These are phyloP conservation scores for Trichosporon sp. DNA, from an alignment of 1,284 basidiomycete species.

Conservation along the genomic window DNA sequence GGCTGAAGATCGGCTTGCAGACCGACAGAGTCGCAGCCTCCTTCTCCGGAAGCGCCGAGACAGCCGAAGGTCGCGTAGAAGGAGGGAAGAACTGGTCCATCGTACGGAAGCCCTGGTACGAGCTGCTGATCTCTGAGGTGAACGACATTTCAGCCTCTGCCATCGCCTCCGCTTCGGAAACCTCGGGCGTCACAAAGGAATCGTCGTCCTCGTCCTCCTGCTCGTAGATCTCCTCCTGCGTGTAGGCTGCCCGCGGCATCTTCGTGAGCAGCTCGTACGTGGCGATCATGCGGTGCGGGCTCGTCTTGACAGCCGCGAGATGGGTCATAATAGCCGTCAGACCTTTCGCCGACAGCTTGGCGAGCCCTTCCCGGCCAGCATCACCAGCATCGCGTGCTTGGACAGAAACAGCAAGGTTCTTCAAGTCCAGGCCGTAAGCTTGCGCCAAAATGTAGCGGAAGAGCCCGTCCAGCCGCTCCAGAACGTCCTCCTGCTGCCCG, in stretches of 20 bases:
- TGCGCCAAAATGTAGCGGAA: conserved; percentile 11
- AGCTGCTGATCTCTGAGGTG: conserved; percentile 6
- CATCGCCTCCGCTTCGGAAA: neutral
- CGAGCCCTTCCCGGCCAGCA: neutral
- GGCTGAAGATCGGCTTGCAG: neutral
- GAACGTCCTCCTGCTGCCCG: neutral
- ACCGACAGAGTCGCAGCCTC: neutral
- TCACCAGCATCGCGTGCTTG: neutral
- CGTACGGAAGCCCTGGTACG: neutral
- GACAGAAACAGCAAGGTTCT: conserved; percentile 14
- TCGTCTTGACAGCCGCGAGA: neutral
- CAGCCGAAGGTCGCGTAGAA: neutral
- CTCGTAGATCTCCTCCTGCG: neutral
- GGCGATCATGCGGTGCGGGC: conserved; percentile 12
- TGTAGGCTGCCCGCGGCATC: neutral
- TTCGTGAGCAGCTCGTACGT: conserved; percentile 17
- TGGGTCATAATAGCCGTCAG: conserved; percentile 15
- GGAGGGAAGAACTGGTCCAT: conserved; percentile 10
- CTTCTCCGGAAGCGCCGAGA: neutral
- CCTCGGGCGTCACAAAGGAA: conserved; percentile 9
- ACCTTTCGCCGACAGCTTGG: conserved; percentile 4
- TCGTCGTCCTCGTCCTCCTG: conserved; percentile 17
- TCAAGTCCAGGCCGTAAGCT: conserved; percentile 19
- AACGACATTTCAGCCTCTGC: neutral
- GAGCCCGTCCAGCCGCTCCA: conserved; percentile 11